These are phyloP conservation scores for Aspergillus sp. DNA, from an alignment of 2,329 filamentous ascomycete genomes.

Conservation along the genomic window DNA sequence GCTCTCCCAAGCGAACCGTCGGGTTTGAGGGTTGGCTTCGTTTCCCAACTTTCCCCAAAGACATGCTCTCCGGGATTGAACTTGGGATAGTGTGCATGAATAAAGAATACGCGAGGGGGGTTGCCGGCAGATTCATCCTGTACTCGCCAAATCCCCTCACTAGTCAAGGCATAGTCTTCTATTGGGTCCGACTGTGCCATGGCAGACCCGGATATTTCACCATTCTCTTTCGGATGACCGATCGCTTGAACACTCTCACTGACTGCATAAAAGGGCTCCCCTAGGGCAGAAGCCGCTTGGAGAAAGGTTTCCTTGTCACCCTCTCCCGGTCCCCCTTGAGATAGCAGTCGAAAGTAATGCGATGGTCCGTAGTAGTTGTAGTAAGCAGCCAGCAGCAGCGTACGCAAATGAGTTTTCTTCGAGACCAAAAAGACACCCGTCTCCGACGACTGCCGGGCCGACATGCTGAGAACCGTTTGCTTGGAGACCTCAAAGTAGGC, in stretches of 20 bases:
- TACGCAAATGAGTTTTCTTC: slow-evolving; percentile 29
- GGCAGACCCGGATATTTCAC: slow-evolving; percentile 28
- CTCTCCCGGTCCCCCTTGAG: slow-evolving; percentile 34
- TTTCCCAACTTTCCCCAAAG: slow-evolving; percentile 35
- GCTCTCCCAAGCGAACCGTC: slow-evolving; percentile 32
- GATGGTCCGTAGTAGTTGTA: slow-evolving; percentile 34
- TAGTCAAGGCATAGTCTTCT: slow-evolving; percentile 30
- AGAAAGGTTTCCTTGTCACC: slow-evolving; percentile 38
- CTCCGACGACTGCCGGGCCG: slow-evolving; percentile 31
- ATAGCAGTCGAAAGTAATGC: slow-evolving; percentile 34
- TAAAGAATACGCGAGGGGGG: slow-evolving; percentile 32
- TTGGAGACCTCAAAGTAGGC: slow-evolving; percentile 39
- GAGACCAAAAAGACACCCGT: slow-evolving; percentile 32
- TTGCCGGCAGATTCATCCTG: slow-evolving; percentile 26
- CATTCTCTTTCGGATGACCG: slow-evolving; percentile 22
- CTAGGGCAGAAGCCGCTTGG: slow-evolving; percentile 28
- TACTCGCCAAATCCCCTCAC: slow-evolving; percentile 27
- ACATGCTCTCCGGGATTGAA: slow-evolving; percentile 36
- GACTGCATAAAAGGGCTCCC: slow-evolving; percentile 31
- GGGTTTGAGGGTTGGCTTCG: slow-evolving; percentile 29
- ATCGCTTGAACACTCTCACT: slow-evolving; percentile 31
- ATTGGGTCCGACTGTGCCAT: slow-evolving; percentile 36
- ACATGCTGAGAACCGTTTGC: slow-evolving; percentile 27
- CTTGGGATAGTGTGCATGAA: slow-evolving; percentile 40
- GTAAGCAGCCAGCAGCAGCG: slow-evolving; percentile 32